Evolutionary conservation across 192 early-diverging fungal species (phyloP).

Genomic region (Backusella westeae): DNA sequence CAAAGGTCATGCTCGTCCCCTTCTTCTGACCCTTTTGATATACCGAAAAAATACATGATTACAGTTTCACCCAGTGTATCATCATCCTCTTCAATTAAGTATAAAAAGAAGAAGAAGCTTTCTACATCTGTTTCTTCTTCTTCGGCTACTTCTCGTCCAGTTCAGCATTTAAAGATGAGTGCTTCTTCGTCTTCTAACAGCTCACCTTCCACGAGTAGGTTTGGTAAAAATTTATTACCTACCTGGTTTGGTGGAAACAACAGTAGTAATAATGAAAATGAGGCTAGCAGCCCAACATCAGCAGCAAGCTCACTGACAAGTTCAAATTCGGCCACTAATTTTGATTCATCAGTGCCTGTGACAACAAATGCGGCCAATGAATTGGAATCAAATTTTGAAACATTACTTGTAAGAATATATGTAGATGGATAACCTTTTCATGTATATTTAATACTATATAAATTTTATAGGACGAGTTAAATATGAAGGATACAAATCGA

Average conservation of each 20-base stretch:
- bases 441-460: background rate
- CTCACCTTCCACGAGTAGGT: background rate
- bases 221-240: constrained; percentile 29
- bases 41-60: constrained; percentile 5
- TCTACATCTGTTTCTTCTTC: background rate
- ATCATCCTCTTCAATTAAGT: background rate
- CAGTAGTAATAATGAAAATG: background rate
- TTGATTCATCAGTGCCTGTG: background rate
- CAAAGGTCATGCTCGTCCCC: constrained; percentile 15
- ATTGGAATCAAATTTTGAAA: constrained; percentile 10
- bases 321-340: background rate
- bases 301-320: background rate
- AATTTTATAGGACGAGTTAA: constrained; percentile 39
- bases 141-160: background rate
- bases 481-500: constrained; percentile 41
- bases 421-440: background rate
- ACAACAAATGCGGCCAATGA: background rate
- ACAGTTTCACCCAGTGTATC: background rate
- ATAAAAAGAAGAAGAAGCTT: background rate
- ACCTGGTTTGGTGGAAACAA: constrained; percentile 22
- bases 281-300: background rate
- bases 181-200: constrained; percentile 6
- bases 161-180: constrained; percentile 11
- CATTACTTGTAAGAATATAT: constrained; percentile 5
- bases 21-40: background rate